Base-by-base conservation (phyloP, 116 monocot species). In the Phalaenopsis hybrid region DNA sequence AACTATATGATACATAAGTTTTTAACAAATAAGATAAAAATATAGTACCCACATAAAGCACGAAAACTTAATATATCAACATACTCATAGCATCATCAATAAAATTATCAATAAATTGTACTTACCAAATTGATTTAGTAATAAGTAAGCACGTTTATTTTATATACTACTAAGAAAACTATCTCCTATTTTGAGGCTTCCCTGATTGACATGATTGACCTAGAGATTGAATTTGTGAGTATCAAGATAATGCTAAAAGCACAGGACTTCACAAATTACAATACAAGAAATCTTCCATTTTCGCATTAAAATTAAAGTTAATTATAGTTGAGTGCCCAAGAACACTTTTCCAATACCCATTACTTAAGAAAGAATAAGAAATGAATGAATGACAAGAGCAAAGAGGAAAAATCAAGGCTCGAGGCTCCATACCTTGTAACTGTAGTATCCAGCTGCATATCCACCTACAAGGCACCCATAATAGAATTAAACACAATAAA, bases 361-460 rank as follows among this genome's bases (percentile, higher is more conserved):
- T 23, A 63, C 12, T 63, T 63, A 4, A 23, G 20, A 63, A 63
- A 23, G 63, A 63, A 23, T 1, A 63, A 63, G 4, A 55, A 55
- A 13, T 50, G 15, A 55, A 55, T 55, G 28, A 12, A 34, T 5
- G 72, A 34, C 72, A 72, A 13, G 37, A 31, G 13, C 15, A 72
- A 37, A 72, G 37, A 65, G 25, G 9, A 72, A 72, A 37, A 72
- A 72, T 37, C 72, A 13, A 72, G 11, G 31, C 6, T 72, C 72
- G 37, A 68, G 28, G 18, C 69, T 21, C 25, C 7, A 0, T 86
- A 98, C 98, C 98, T 98, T 98, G 89, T 98, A 98, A 80, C 98
- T 98, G 84, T 98, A 98, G 82, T 98, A 98, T 78, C 98, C 98
- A 88, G 98, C 98, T 70, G 95, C 95, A 93, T 98, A 98, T 73